phyloP scores from a whole-genome alignment of 2,329 filamentous ascomycete species.

The Fonsecaea monophora region DNA sequence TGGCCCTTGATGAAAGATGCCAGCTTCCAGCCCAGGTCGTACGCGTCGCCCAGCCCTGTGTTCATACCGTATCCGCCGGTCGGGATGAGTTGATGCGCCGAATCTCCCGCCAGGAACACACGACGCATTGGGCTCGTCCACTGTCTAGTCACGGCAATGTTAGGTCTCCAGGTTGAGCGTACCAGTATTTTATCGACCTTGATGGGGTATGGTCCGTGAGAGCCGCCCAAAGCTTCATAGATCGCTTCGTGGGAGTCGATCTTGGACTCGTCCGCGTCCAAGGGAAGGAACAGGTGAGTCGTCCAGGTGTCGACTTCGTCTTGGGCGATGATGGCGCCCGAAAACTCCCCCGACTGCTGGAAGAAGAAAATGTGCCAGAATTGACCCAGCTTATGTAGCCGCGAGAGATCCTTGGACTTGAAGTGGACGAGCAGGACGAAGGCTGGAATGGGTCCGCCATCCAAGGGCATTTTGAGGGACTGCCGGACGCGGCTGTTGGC shows the following conservation, averaged over 20 bases:
- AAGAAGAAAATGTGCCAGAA: slow-evolving; percentile 47
- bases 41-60: slow-evolving; percentile 62
- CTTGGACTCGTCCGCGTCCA: slow-evolving; percentile 29
- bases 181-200: slow-evolving; percentile 47
- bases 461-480: slow-evolving; percentile 37
- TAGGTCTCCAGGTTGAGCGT: slow-evolving; percentile 41
- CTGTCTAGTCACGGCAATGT: slow-evolving; percentile 41
- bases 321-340: slow-evolving; percentile 44
- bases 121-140: slow-evolving; percentile 32
- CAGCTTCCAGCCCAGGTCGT: slow-evolving; percentile 64
- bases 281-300: slow-evolving; percentile 40
- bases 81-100: slow-evolving; percentile 56
- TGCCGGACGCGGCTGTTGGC: slow-evolving; percentile 41
- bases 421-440: slow-evolving; percentile 45
- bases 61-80: slow-evolving; percentile 68
- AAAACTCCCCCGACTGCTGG: slow-evolving; percentile 13
- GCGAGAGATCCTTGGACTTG: slow-evolving; percentile 42
- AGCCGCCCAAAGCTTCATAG: slow-evolving; percentile 40
- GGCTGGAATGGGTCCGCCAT: slow-evolving; percentile 41
- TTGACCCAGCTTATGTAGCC: slow-evolving; percentile 39
- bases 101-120: slow-evolving; percentile 60
- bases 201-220: slow-evolving; percentile 35
- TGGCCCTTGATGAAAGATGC: slow-evolving; percentile 52
- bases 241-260: slow-evolving; percentile 41
- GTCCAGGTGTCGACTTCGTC: slow-evolving; percentile 47